Evolutionary conservation across 2,329 filamentous ascomycete genomes (phyloP).

Genomic region (Ilyonectria mors-panacis): DNA sequence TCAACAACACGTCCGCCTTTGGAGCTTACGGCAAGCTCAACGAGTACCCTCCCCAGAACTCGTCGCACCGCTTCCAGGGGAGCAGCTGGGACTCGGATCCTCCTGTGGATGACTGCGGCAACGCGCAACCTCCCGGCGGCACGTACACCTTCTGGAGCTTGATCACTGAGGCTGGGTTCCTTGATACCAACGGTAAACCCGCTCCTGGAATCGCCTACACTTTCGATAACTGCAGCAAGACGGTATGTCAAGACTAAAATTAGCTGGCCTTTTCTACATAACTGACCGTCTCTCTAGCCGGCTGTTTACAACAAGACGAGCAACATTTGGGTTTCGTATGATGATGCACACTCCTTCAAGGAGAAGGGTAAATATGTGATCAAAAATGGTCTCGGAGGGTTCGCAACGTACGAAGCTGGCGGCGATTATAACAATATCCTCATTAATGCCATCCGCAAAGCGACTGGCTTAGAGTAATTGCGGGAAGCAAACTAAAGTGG

Average conservation of each 20-base stretch:
- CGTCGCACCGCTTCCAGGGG: slow-evolving; percentile 40
- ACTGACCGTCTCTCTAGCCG: slow-evolving; percentile 26
- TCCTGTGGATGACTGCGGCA: slow-evolving; percentile 35
- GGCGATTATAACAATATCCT: slow-evolving; percentile 43
- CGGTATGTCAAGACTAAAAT: slow-evolving; percentile 19
- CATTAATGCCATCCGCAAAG: slow-evolving; percentile 35
- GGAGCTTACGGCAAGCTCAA: slow-evolving; percentile 24
- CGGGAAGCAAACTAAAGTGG: not conserved
- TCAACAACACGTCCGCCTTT: slow-evolving; percentile 34
- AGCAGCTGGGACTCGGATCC: slow-evolving; percentile 41
- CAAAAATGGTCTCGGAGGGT: slow-evolving; percentile 33
- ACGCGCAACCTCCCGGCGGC: slow-evolving; percentile 33
- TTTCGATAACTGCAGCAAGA: slow-evolving; percentile 40
- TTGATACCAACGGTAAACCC: slow-evolving; percentile 32
- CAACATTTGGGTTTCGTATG: slow-evolving; percentile 42
- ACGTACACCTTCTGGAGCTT: slow-evolving; percentile 44
- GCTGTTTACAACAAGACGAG: slow-evolving; percentile 29
- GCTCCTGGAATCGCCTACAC: slow-evolving; percentile 30
- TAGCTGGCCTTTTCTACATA: not conserved
- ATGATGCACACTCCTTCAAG: slow-evolving; percentile 33
- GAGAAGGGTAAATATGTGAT: slow-evolving; percentile 38
- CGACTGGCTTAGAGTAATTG: slow-evolving; percentile 25
- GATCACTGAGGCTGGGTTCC: slow-evolving; percentile 38
- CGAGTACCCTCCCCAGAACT: slow-evolving; percentile 37
- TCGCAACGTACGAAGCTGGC: slow-evolving; percentile 39